Conservation (phyloP, 2,329 filamentous ascomycete species). For the Nigrospora sphaerica region DNA sequence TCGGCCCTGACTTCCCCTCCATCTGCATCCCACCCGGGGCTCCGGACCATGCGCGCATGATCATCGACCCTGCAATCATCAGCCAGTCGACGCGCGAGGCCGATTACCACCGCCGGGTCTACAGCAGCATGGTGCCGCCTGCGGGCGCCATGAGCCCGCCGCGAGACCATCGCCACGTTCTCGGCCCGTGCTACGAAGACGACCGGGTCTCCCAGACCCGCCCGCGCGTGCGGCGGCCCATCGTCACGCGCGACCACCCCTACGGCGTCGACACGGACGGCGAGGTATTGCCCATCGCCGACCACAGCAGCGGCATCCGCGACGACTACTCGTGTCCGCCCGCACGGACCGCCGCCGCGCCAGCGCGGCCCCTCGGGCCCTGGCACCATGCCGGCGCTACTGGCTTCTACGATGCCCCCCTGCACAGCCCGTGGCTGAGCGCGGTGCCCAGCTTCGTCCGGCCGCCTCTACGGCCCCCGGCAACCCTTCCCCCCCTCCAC, state of each 20-base stretch:
- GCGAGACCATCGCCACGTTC: slow-evolving; percentile 12
- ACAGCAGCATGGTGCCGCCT: slow-evolving; percentile 16
- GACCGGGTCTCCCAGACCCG: slow-evolving; percentile 6
- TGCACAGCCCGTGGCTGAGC: slow-evolving; percentile 34
- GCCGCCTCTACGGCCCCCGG: slow-evolving; percentile 3
- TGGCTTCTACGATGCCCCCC: slow-evolving; percentile 12
- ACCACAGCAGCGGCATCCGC: slow-evolving; percentile 8
- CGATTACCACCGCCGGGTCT: slow-evolving; percentile 29
- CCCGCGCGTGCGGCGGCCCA: slow-evolving; percentile 22
- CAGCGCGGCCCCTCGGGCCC: slow-evolving; percentile 2
- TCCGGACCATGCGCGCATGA: slow-evolving; percentile 58
- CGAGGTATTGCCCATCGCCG: slow-evolving; percentile 21
- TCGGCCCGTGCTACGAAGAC: slow-evolving; percentile 17
- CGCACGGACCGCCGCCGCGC: slow-evolving; percentile 7
- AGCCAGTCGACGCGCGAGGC: slow-evolving; percentile 43
- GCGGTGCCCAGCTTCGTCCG: slow-evolving; percentile 33
- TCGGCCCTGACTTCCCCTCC: slow-evolving; percentile 73
- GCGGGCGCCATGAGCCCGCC: slow-evolving; percentile 10
- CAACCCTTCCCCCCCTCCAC: neutral
- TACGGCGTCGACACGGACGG: slow-evolving; percentile 34
- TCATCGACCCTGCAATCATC: slow-evolving; percentile 53
- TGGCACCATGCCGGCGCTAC: neutral
- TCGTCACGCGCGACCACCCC: slow-evolving; percentile 23
- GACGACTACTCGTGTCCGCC: slow-evolving; percentile 15
- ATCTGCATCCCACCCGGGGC: slow-evolving; percentile 61